These are phyloP conservation scores for Apocynum venetum DNA, from an alignment of 257 asterid genomes.

Conservation along the genomic window DNA sequence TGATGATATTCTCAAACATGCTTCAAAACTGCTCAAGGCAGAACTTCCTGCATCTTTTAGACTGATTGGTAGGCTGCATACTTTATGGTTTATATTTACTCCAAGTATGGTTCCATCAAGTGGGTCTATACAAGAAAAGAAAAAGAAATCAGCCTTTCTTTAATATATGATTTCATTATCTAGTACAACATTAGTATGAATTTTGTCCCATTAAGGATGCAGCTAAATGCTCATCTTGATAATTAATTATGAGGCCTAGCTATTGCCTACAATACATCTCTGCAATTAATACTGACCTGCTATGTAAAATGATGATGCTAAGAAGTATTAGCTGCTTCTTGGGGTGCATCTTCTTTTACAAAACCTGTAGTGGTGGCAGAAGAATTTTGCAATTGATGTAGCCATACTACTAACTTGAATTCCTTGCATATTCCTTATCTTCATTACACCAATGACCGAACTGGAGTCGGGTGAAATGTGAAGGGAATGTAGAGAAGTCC, in stretches of 20 bases:
- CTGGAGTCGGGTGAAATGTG: not conserved
- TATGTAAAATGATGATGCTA: not conserved
- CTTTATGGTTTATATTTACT: conserved; percentile 7
- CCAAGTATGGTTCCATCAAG: not conserved
- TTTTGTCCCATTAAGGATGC: too few species aligned
- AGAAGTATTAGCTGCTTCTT: not conserved
- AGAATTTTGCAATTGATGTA: not conserved
- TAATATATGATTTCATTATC: not conserved
- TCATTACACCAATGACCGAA: not conserved
- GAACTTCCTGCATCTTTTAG: conserved; percentile 89
- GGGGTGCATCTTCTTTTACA: not conserved
- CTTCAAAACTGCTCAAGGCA: conserved; percentile 81
- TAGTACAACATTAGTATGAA: not conserved
- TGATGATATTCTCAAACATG: conserved; percentile 79
- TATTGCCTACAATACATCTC: not conserved
- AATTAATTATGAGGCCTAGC: not conserved
- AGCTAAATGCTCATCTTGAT: too few species aligned
- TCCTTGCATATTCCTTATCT: not conserved
- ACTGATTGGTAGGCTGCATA: conserved; percentile 63
- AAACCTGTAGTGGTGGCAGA: too few species aligned
- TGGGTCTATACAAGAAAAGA: not conserved
- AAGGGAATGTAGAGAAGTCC: not conserved
- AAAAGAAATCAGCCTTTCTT: not conserved
- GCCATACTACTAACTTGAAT: not conserved
- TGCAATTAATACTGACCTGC: not conserved